Evolutionary conservation across 495 filamentous ascomycete genomes (phyloP).

Genomic region (Aspergillus coremiiformis): DNA sequence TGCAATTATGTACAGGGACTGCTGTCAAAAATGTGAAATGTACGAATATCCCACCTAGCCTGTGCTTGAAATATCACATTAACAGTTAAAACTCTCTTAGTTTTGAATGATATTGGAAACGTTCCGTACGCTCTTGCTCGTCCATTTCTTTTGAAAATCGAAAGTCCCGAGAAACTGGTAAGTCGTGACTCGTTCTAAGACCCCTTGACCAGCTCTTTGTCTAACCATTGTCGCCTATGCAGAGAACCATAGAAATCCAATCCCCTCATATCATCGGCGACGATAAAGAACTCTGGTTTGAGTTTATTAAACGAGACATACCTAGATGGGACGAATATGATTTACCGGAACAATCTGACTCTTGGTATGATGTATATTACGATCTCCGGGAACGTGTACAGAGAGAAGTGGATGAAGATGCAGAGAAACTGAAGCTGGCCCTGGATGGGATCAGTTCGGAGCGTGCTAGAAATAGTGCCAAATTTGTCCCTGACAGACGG

Average conservation of each 20-base stretch:
- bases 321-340: conserved; percentile 51
- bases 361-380: conserved; percentile 61
- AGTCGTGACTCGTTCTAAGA: conserved; percentile 37
- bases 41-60: conserved; percentile 14
- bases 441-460: conserved; percentile 45
- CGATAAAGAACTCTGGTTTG: conserved; percentile 57
- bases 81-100: conserved; percentile 18
- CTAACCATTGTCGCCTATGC: neutral
- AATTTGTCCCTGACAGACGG: conserved; percentile 33
- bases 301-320: conserved; percentile 63
- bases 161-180: conserved; percentile 59
- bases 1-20: conserved; percentile 35
- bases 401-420: conserved; percentile 41
- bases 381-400: conserved; percentile 39
- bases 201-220: neutral
- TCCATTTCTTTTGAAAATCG: conserved; percentile 54
- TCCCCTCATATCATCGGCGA: conserved; percentile 58
- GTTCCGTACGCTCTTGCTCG: conserved; percentile 54
- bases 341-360: conserved; percentile 46
- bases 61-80: neutral
- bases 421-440: conserved; percentile 40
- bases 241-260: conserved; percentile 53
- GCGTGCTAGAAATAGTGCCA: conserved; percentile 39
- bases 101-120: conserved; percentile 55
- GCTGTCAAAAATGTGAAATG: conserved; percentile 42